A percentile compares a stretch with the other conserved stretches of the same genome.
Conservation (phyloP, 2,329 filamentous ascomycete species). For the Venturia oleaginea region DNA sequence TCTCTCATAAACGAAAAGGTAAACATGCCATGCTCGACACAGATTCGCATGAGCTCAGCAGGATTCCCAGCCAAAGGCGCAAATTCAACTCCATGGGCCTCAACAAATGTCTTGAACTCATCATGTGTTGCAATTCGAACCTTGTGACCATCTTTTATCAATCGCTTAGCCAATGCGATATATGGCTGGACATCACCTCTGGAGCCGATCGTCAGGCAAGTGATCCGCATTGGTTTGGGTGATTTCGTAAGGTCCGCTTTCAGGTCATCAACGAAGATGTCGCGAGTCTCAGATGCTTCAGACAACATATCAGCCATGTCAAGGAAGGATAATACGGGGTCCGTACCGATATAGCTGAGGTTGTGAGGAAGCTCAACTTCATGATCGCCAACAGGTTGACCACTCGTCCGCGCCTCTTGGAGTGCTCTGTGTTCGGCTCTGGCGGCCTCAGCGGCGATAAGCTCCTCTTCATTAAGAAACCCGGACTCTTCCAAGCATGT, state of each 20-base stretch:
- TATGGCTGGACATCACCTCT: conserved; percentile 96
- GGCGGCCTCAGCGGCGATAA: conserved; percentile 62
- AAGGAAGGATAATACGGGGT: conserved; percentile 7
- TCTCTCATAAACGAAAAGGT: conserved; percentile 84
- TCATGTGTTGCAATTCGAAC: conserved; percentile 82
- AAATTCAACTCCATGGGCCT: conserved; percentile 91
- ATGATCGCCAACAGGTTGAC: conserved; percentile 25
- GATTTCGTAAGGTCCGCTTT: conserved; percentile 84
- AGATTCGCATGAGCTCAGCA: conserved; percentile 87
- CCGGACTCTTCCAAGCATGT: conserved; percentile 59
- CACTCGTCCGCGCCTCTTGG: conserved; percentile 57
- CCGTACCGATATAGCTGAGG: conserved; percentile 16
- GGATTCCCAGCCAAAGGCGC: conserved; percentile 82
- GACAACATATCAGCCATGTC: conserved; percentile 3
- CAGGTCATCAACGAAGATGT: conserved; percentile 82
- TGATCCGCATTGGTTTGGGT: conserved; percentile 66
- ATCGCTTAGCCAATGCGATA: conserved; percentile 86
- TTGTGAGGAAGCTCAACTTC: conserved; percentile 26
- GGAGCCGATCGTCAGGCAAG: conserved; percentile 91
- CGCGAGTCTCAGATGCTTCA: conserved; percentile 26
- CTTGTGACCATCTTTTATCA: conserved; percentile 79
- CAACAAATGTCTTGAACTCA: conserved; percentile 84
- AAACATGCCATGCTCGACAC: conserved; percentile 95
- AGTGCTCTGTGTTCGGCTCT: conserved; percentile 74
- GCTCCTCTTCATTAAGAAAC: conserved; percentile 57